A percentile compares a stretch with the other conserved stretches of the same genome.
These are phyloP conservation scores for Emmonsia crescens DNA, from an alignment of 2,329 filamentous ascomycete genomes.

Conservation along the genomic window DNA sequence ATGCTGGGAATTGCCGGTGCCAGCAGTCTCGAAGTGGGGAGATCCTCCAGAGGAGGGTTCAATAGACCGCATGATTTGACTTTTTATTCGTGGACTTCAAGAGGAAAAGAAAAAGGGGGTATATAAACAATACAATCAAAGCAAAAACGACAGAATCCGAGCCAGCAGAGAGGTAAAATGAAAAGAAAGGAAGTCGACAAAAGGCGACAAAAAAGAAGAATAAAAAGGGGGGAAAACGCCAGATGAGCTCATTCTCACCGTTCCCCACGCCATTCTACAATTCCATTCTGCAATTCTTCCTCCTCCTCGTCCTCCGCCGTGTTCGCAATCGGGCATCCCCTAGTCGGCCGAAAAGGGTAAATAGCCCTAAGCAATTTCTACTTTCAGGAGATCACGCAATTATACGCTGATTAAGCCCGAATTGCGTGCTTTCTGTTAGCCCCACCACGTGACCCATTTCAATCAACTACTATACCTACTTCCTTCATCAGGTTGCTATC, in stretches of 20 bases:
- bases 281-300: background rate
- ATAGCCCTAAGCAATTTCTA: background rate
- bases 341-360: background rate
- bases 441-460: too few species aligned
- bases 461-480: too few species aligned
- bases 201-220: background rate
- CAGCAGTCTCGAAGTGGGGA: background rate
- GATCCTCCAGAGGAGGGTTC: conserved; percentile 9
- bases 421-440: conserved; percentile 2
- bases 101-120: background rate
- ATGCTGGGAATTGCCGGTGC: background rate
- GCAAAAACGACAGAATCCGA: background rate
- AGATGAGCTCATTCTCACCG: background rate
- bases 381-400: conserved; percentile 2
- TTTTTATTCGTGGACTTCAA: background rate
- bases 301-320: background rate
- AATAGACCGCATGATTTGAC: conserved; percentile 8
- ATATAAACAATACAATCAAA: background rate
- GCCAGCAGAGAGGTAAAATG: background rate
- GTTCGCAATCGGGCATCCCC: background rate
- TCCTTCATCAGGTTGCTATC: too few species aligned
- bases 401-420: background rate
- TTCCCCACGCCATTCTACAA: background rate
- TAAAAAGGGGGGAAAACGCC: background rate
- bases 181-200: background rate